Base-by-base conservation (phyloP, 2,329 filamentous ascomycete species). In the Epichloe gansuensis region DNA sequence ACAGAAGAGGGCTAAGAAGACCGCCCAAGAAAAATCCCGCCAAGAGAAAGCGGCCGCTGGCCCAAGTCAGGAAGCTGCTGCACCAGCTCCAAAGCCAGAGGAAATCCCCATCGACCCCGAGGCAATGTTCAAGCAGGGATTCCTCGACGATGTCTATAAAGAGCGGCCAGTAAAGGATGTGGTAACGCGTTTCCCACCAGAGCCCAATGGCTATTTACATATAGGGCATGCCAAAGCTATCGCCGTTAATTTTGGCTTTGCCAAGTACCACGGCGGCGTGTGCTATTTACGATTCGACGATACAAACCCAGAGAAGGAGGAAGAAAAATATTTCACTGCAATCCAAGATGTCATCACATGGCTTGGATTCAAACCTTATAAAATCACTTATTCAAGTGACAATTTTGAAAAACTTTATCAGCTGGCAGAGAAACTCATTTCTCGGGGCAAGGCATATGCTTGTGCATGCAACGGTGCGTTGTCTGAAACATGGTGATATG, bases 211-310 rank as follows among this genome's bases (percentile, higher is more conserved):
- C 52, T 96, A 86, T 66, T 78, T 96, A 9, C 91, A 96, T 65
- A 86, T 97, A 60, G 91, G 91, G 21, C 93, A 97, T 66, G 87
- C 86, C 58, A 97, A 97, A 73, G 91, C 93, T 23, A 96, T 97
- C 67, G 86, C 89, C 0, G 82, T 97, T 68, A 96, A 97, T 71
- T 97, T 97, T 70, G 91, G 91, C 6, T 97, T 96, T 66, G 91
- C 93, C 13, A 82, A 80, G 63, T 83, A 84, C 63, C 87, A 95
- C 65, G 86, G 85, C 38, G 91, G 91, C 54, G 61, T 59, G 17
- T 55, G 49, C 54, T 53, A 54, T 49, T 37, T 55, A 50, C 55
- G 91, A 61, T 95, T 88, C 67, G 93, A 97, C 66, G 93, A 97
- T 62, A 97, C 93, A 13, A 97, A 97, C 67, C 93, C 93, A 1